phyloP scores from a whole-genome alignment of 352 stramenopile genomes.

The Phytophthora meadii region DNA sequence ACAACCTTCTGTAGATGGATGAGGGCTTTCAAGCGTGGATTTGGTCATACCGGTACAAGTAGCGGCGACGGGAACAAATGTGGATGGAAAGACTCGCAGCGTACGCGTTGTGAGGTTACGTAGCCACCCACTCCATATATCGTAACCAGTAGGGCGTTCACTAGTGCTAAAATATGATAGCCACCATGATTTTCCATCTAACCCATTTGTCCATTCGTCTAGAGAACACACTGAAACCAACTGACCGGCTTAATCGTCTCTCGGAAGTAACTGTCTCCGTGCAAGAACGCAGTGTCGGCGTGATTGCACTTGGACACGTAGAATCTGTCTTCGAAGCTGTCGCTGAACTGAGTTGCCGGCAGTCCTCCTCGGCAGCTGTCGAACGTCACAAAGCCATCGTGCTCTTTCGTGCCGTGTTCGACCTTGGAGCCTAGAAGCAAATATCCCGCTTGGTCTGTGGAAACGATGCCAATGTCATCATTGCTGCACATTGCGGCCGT shows the following conservation, averaged over 20 bases:
- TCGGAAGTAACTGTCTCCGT: slow-evolving; percentile 52
- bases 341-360: slow-evolving; percentile 36
- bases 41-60: no score
- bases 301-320: slow-evolving; percentile 73
- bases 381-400: slow-evolving; percentile 52
- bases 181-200: no score
- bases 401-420: slow-evolving; percentile 32
- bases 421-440: slow-evolving; percentile 26
- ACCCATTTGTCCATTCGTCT: slow-evolving; percentile 2
- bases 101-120: no score
- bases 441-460: slow-evolving; percentile 32
- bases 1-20: no score
- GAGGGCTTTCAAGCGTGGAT: no score
- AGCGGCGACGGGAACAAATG: no score
- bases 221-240: slow-evolving; percentile 72
- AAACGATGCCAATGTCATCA: slow-evolving; percentile 42
- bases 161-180: no score
- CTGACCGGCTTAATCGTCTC: slow-evolving; percentile 58
- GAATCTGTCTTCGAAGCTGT: slow-evolving; percentile 50
- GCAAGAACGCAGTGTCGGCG: slow-evolving; percentile 59
- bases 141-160: no score
- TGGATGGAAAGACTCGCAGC: no score
- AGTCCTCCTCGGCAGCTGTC: slow-evolving; percentile 57
- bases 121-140: no score
- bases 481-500: slow-evolving; percentile 54